Percentiles rank a stretch among this genome's conserved stretches.
Conservation (phyloP, 768 basidiomycete genomes). For the Amanita inopinata region DNA sequence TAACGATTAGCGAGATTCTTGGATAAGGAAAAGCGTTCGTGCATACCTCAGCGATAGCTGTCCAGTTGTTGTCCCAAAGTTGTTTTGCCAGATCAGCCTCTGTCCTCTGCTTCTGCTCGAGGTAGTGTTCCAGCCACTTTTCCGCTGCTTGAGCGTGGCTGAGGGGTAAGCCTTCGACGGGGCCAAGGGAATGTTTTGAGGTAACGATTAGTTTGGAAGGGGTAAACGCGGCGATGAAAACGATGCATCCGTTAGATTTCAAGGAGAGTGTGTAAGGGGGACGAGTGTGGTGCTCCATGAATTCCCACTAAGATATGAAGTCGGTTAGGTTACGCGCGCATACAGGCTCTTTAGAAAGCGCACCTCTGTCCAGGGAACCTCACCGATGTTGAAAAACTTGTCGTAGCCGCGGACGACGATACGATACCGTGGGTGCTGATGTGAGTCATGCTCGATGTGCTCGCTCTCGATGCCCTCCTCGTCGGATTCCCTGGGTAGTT, state of each 20-base stretch:
- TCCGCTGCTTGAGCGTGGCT: slow-evolving; percentile 84
- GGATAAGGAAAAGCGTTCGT: background rate
- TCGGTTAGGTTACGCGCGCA: too few species aligned
- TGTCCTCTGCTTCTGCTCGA: slow-evolving; percentile 48
- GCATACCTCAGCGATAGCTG: slow-evolving; percentile 83
- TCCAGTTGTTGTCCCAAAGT: slow-evolving; percentile 80
- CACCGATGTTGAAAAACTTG: slow-evolving; percentile 98
- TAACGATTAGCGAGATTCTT: background rate
- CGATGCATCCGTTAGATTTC: slow-evolving; percentile 96
- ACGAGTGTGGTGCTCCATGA: slow-evolving; percentile 57
- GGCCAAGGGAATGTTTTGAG: slow-evolving; percentile 87
- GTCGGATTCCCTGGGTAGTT: slow-evolving; percentile 21
- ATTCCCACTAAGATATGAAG: slow-evolving; percentile 49
- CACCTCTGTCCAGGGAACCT: slow-evolving; percentile 92
- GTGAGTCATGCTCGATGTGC: slow-evolving; percentile 16
- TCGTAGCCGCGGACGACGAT: slow-evolving; percentile 93
- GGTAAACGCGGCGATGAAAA: slow-evolving; percentile 84
- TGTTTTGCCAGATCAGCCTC: slow-evolving; percentile 63
- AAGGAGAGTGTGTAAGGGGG: slow-evolving; percentile 80
- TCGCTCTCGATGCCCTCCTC: slow-evolving; percentile 7
- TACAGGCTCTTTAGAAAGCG: too few species aligned
- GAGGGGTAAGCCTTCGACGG: slow-evolving; percentile 25
- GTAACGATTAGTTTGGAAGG: slow-evolving; percentile 70
- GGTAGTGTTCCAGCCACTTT: slow-evolving; percentile 68
- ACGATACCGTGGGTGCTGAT: slow-evolving; percentile 20